Evolutionary conservation across 176 grass and related monocot species (phyloP).

Genomic region (Eleusine coracana): DNA sequence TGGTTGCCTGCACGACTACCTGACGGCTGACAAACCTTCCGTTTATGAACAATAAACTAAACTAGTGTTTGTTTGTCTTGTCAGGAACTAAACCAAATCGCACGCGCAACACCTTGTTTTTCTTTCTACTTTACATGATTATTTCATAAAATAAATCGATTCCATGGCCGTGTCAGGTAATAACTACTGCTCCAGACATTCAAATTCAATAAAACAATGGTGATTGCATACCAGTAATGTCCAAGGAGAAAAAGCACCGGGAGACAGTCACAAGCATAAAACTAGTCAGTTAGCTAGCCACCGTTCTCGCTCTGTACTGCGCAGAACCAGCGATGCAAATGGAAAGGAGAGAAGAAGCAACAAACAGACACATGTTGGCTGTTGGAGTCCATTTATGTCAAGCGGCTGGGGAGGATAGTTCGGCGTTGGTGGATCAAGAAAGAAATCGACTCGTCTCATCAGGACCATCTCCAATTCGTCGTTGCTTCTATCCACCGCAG

Average conservation of each 20-base stretch:
- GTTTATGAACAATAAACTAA: neutral
- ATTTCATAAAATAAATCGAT: too few species aligned
- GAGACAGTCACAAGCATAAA: too few species aligned
- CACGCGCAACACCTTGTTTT: neutral
- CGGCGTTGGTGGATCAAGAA: neutral
- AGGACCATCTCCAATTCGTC: neutral
- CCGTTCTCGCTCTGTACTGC: too few species aligned
- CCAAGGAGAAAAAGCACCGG: neutral
- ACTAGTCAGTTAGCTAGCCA: too few species aligned
- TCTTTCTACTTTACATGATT: too few species aligned
- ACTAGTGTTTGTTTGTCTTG: neutral
- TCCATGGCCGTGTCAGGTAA: too few species aligned
- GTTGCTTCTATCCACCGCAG: constrained; percentile 2
- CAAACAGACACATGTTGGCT: neutral
- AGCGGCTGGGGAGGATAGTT: neutral
- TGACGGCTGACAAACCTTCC: neutral
- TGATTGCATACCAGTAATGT: neutral
- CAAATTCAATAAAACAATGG: neutral
- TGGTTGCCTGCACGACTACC: constrained; percentile 15
- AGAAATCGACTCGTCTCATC: too few species aligned
- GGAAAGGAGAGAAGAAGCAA: neutral
- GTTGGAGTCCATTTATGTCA: constrained; percentile 10
- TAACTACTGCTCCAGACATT: neutral
- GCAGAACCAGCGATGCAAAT: neutral
- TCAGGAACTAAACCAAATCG: neutral